Percentiles rank a stretch among this genome's conserved stretches.
Evolutionary conservation across 176 grass and related monocot genomes (phyloP).

Genomic region (Zizania latifolia): DNA sequence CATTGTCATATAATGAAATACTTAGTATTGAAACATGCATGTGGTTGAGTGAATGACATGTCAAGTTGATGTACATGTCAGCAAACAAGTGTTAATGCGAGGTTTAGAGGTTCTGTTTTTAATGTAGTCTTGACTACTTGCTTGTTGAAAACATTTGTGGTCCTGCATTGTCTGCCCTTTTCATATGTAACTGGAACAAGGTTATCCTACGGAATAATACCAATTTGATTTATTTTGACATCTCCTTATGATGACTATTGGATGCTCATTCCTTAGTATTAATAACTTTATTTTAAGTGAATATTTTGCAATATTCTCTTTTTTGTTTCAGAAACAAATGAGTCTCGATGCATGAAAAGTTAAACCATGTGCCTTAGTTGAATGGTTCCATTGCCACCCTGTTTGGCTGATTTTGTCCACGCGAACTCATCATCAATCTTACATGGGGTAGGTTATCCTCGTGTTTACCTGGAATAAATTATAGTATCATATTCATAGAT

Average conservation of each 20-base stretch:
- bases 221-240: not conserved
- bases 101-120: not conserved
- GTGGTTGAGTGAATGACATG: not conserved
- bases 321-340: slow-evolving; percentile 15
- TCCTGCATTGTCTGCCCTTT: not conserved
- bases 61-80: not conserved
- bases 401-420: slow-evolving; percentile 20
- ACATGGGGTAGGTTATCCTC: slow-evolving; percentile 58
- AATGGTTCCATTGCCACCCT: not conserved
- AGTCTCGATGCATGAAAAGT: slow-evolving; percentile 13
- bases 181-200: not conserved
- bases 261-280: not conserved
- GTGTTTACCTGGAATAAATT: not conserved
- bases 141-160: not conserved
- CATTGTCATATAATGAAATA: not conserved
- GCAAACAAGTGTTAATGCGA: not conserved
- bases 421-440: slow-evolving; percentile 32
- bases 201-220: not conserved
- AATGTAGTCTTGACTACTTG: not conserved
- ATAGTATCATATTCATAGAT: not conserved
- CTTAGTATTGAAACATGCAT: not conserved
- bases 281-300: slow-evolving; percentile 19
- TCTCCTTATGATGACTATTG: not conserved
- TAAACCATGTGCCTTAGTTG: not conserved
- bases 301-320: not conserved